Base-by-base conservation (phyloP, 495 filamentous ascomycete genomes). In the Beverwykella pulmonaria region DNA sequence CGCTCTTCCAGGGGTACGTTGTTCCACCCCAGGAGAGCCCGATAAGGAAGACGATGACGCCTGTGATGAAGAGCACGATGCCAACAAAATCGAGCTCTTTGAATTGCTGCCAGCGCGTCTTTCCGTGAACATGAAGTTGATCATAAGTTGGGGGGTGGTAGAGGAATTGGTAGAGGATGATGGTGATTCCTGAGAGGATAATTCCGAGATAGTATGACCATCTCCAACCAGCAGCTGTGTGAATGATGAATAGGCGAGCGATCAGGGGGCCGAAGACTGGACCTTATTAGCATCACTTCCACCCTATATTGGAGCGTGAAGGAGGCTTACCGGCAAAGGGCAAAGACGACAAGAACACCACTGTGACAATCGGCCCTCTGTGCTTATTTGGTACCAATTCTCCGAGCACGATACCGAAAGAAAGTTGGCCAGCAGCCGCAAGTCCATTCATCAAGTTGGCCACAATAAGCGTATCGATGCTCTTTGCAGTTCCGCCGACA, bases 171-270 rank as follows among this genome's bases (percentile, higher is more conserved):
- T 70, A 73, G 8, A 73, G 71, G 25, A 72, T 58, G 27, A 75
- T 6, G 22, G 73, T 2, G 62, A 78, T 61, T 62, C 70, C 59
- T 70, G 78, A 23, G 78, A 86, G 27, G 80, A 84, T 29, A 83
- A 90, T 65, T 84, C 95, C 54, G 86, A 93, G 63, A 92, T 96
- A 75, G 91, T 96, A 75, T 82, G 88, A 47, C 90, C 86, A 67
- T 81, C 87, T 67, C 90, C 74, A 76, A 12, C 71, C 68, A 1
- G 66, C 48, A 7, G 53, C 41, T 1, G 74, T 76, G 34, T 72
- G 55, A 1, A 27, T 1, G 57, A 75, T 72, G 57, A 76, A 72
- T 0, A 50, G 46, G 20, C 67, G 65, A 10, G 74, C 74, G 32
- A 76, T 75, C 36, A 74, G 64, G 17, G 73, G 73, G 3, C 74